Base-by-base conservation (phyloP, 2,329 filamentous ascomycete species). In the Gaeumannomyces tritici region DNA sequence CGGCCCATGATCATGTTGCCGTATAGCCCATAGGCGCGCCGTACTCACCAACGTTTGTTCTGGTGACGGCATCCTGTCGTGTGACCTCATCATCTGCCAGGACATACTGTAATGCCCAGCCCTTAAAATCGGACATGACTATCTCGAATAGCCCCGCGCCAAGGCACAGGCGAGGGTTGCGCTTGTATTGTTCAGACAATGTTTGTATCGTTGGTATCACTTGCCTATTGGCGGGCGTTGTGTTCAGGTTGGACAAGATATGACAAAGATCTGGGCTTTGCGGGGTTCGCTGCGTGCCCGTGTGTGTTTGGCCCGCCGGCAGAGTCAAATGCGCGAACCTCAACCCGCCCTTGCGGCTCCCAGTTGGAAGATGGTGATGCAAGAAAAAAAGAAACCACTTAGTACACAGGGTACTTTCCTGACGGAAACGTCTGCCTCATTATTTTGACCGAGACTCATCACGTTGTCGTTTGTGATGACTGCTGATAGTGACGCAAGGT, bases 21-120 rank as follows among this genome's bases (percentile, higher is more conserved):
- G 18, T 27, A 21, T 59, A 9, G 15, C 3, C 26, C 11, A n/a
- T 24, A 21, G 57, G 18, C 1, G n/a, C 2, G 27, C 13, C 26
- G 12, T 4, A 24, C 62, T 61, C 55, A 69, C 68, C 67, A 2
- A 64, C 60, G 3, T 65, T 65, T 5, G 68, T 68, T 59, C 66
- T 55, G 56, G 28, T 15, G 35, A 42, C 55, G 35, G 67, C 66
- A 54, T 67, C 56, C 59, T 63, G 42, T 47, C 31, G 63, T 59
- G 64, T 67, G 9, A 51, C 61, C 28, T 68, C 65, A n/a, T 62
- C 65, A 27, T 69, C 68, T 9, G 67, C 65, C 59, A 70, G 64
- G 55, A 70, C 68, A 55, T 68, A 70, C 62, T 66, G 65, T 18
- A 66, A 67, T 35, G 68, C 68, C 61, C 66, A 62, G 35, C 62